Conservation (phyloP, 2,329 filamentous ascomycete genomes). For the Fusarium sp. region DNA sequence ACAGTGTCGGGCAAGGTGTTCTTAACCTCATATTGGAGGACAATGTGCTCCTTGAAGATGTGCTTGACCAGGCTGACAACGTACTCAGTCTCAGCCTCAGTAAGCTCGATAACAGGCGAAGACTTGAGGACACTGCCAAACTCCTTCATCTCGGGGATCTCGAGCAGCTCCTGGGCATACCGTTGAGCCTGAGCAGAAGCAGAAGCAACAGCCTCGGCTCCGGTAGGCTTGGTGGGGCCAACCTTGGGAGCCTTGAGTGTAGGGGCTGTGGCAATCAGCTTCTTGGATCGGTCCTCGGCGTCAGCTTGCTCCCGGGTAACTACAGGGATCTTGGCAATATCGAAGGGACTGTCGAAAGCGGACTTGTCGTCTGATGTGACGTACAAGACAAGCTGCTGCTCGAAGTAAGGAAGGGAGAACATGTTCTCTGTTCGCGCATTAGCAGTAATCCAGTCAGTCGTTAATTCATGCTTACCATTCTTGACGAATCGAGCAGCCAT, state of each 20-base stretch:
- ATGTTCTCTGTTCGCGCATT: conserved; percentile 75
- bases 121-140: conserved; percentile 95
- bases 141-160: conserved; percentile 89
- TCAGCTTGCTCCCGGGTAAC: conserved; percentile 96
- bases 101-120: conserved; percentile 85
- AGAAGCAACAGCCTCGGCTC: conserved; percentile 79
- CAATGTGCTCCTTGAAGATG: conserved; percentile 96
- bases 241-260: conserved; percentile 93
- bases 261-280: conserved; percentile 90
- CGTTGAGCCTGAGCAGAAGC: conserved; percentile 85
- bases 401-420: conserved; percentile 93
- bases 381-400: conserved; percentile 97
- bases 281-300: conserved; percentile 96
- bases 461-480: conserved; percentile 69
- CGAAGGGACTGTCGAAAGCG: conserved; percentile 86
- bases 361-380: conserved; percentile 91
- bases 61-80: conserved; percentile 95
- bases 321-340: conserved; percentile 88
- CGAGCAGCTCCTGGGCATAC: conserved; percentile 86
- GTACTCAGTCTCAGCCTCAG: conserved; percentile 97
- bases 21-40: conserved; percentile 96
- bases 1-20: conserved; percentile 94
- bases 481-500: conserved; percentile 89
- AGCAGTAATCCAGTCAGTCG: neutral
- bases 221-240: conserved; percentile 76